Evolutionary conservation across 2,329 filamentous ascomycete genomes (phyloP), one percentile per base, ranked within the genome.

Genomic region (Calonectria fujianensis): DNA sequence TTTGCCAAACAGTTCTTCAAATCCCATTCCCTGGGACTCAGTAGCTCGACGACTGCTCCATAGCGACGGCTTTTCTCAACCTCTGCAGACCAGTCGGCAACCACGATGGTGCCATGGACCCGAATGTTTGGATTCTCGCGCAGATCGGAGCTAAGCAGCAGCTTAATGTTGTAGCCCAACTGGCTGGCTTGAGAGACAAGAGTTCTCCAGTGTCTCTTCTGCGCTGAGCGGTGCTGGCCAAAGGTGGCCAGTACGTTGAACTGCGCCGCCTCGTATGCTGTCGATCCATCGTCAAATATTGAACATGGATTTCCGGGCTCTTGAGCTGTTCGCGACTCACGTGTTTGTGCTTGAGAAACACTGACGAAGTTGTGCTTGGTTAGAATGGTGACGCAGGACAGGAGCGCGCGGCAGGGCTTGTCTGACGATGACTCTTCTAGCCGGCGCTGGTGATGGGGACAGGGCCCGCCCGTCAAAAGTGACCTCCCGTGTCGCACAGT

Each of bases 191-290:
- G 57, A 18, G 57, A 29, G 35, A 27, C 27, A 24, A 63, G 57
- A 14, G 37, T 9, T 16, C 57, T 39, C 57, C 57, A 63, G 24
- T 41, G 57, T 29, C 37, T 63, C 57, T 27, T 63, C 14, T 63
- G 57, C 24, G 57, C 57, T 0, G n/a, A n/a, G 35, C 57, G 57
- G 14, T 41, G 27, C 35, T 41, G 35, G 35, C 57, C 35, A 29
- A 63, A 63, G n/a, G 57, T 63, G 57, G 57, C 57, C 57, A 63
- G 35, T 3, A 63, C 57, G 9, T 63, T 63, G 24, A 63, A 63
- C 24, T 63, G 24, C 4, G 35, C 14, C 20, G 35, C 20, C 45
- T 48, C 57, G 57, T 18, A 24, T 29, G 57, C 57, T 63, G 24
- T 63, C 16, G 18, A 41, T 18, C 57, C 57, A 39, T 63, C 24